A percentile compares a stretch with the other conserved stretches of the same genome.
These are phyloP conservation scores for Clavispora asparagi DNA, from an alignment of 805 yeast species.

Conservation along the genomic window DNA sequence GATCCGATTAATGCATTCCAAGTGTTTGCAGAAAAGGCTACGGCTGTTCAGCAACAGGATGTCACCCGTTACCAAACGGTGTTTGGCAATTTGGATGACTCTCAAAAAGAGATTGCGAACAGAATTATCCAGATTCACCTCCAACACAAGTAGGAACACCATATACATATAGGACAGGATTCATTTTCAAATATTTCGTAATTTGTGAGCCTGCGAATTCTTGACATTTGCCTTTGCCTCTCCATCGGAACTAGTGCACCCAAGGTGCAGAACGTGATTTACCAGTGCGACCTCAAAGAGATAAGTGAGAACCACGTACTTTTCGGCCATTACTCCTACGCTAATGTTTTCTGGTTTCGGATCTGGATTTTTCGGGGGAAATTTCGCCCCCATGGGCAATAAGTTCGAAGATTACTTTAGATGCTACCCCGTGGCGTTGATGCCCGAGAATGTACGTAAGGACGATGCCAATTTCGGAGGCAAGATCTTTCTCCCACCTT, in stretches of 20 bases:
- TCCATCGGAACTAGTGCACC: no score
- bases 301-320: neutral
- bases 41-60: slow-evolving; percentile 45
- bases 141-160: slow-evolving; percentile 4
- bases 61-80: slow-evolving; percentile 44
- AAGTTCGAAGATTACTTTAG: slow-evolving; percentile 83
- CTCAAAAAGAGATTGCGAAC: slow-evolving; percentile 27
- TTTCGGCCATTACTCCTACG: neutral
- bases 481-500: slow-evolving; percentile 89
- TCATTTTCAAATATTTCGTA: neutral
- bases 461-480: slow-evolving; percentile 91
- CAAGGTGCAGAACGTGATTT: neutral
- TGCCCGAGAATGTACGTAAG: slow-evolving; percentile 70
- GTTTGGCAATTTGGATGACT: slow-evolving; percentile 35
- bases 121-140: slow-evolving; percentile 22
- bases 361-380: slow-evolving; percentile 31
- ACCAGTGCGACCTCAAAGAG: neutral
- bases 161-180: neutral
- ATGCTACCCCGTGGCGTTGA: slow-evolving; percentile 86
- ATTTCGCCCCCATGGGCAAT: slow-evolving; percentile 26
- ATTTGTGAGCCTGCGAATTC: neutral
- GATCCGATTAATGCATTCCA: slow-evolving; percentile 71
- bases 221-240: neutral
- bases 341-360: slow-evolving; percentile 43
- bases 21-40: slow-evolving; percentile 54